A percentile compares a stretch with the other conserved stretches of the same genome.
Conservation (phyloP, 148 eudicot genomes). For the Persicaria tinctoria region DNA sequence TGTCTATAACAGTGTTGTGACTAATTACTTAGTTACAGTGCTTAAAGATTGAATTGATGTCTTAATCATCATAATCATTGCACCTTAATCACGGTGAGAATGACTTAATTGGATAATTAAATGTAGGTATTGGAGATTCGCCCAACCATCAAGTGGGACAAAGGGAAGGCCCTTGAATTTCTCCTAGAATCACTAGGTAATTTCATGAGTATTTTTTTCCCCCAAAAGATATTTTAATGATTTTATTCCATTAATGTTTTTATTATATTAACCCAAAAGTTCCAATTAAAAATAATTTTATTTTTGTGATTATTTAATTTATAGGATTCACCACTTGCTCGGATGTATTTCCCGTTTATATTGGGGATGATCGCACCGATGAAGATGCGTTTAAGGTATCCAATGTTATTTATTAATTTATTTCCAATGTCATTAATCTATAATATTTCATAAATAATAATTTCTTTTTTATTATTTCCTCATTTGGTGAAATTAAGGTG, state of each 20-base stretch:
- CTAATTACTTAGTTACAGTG: no score
- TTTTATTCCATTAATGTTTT: not conserved
- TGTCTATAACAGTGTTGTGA: no score
- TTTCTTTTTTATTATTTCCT: not conserved
- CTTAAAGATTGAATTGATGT: not conserved
- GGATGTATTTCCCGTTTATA: conserved; percentile 81
- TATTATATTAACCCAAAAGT: not conserved
- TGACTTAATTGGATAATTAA: conserved; percentile 4
- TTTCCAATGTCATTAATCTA: not conserved
- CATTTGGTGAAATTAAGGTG: conserved; percentile 32
- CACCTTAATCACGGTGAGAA: not conserved
- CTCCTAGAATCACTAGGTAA: conserved; percentile 83
- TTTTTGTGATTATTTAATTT: not conserved
- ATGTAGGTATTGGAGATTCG: conserved; percentile 84
- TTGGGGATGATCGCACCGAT: conserved; percentile 90
- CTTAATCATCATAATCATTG: not conserved
- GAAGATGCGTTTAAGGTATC: conserved; percentile 96
- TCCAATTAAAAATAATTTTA: not conserved
- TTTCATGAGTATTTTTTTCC: conserved; percentile 15
- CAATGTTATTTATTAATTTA: not conserved
- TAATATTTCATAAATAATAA: not conserved
- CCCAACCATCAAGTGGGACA: conserved; percentile 92
- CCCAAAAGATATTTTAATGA: not conserved
- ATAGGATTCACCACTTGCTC: conserved; percentile 58
- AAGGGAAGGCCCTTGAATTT: conserved; percentile 94